Evolutionary conservation across 495 filamentous ascomycete genomes (phyloP).

Genomic region (Amniculicola lignicola): DNA sequence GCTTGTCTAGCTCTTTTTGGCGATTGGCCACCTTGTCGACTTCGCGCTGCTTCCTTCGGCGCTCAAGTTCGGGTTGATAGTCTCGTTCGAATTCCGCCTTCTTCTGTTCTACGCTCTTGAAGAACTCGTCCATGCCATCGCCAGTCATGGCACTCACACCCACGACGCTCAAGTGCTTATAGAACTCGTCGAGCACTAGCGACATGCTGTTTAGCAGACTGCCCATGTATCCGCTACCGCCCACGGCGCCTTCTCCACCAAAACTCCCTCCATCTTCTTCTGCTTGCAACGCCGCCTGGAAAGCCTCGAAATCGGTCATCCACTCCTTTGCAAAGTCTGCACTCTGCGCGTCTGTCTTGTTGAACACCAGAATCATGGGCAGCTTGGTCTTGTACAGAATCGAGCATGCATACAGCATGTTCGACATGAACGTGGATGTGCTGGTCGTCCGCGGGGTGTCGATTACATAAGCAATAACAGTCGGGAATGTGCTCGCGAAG

Average conservation of each 20-base stretch:
- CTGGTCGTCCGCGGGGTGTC: conserved; percentile 91
- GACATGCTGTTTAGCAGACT: conserved; percentile 95
- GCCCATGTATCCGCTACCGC: conserved; percentile 95
- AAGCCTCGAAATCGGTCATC: conserved; percentile 99
- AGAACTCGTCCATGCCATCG: conserved; percentile 87
- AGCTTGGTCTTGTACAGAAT: conserved; percentile 98
- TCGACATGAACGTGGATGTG: conserved; percentile 96
- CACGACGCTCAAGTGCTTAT: conserved; percentile 84
- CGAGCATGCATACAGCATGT: conserved; percentile 98
- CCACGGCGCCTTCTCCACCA: conserved; percentile 67
- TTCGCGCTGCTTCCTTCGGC: conserved; percentile 69
- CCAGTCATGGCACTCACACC: conserved; percentile 93
- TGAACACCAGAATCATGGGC: conserved; percentile 97
- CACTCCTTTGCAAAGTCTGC: conserved; percentile 93
- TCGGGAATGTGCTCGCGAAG: conserved; percentile 88
- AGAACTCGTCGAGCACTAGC: conserved; percentile 96
- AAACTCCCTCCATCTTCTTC: conserved; percentile 79
- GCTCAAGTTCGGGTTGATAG: conserved; percentile 88
- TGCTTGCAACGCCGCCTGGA: conserved; percentile 75
- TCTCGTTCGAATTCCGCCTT: conserved; percentile 84
- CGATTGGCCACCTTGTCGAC: conserved; percentile 64
- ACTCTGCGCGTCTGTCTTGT: conserved; percentile 94
- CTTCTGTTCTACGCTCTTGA: conserved; percentile 81
- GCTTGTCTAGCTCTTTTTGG: conserved; percentile 77
- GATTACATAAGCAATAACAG: conserved; percentile 94